Evolutionary conservation across 2,329 filamentous ascomycete genomes (phyloP).

Genomic region (Aspergillus pseudoglaucus): DNA sequence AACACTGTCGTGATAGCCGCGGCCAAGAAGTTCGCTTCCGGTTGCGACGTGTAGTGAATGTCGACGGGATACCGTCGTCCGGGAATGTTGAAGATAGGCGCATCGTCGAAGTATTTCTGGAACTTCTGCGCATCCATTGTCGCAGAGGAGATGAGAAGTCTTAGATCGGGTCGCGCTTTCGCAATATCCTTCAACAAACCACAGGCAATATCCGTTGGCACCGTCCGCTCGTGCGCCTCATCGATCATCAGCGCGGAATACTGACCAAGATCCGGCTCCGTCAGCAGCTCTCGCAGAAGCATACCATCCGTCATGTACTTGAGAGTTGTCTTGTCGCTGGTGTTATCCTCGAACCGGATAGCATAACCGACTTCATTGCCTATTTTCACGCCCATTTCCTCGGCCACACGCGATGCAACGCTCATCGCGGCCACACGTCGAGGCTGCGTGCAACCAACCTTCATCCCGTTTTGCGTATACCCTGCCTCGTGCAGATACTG

Average conservation of each 20-base stretch:
- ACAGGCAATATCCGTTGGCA: slow-evolving; percentile 84
- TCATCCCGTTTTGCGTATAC: slow-evolving; percentile 75
- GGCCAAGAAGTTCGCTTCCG: slow-evolving; percentile 88
- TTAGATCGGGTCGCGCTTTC: slow-evolving; percentile 74
- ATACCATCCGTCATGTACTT: slow-evolving; percentile 99
- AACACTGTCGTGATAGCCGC: slow-evolving; percentile 91
- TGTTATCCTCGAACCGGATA: slow-evolving; percentile 90
- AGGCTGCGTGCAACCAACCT: slow-evolving; percentile 89
- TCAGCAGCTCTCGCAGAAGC: slow-evolving; percentile 82
- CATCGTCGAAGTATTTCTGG: slow-evolving; percentile 81
- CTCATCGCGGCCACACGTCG: slow-evolving; percentile 95
- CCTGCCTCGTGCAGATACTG: slow-evolving; percentile 91
- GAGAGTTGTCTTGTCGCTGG: slow-evolving; percentile 80
- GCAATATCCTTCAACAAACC: slow-evolving; percentile 85
- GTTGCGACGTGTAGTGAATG: slow-evolving; percentile 81
- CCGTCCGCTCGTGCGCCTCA: slow-evolving; percentile 89
- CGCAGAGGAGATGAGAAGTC: slow-evolving; percentile 85
- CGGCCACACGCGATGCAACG: slow-evolving; percentile 89
- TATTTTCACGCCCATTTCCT: slow-evolving; percentile 84
- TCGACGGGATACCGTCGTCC: slow-evolving; percentile 84
- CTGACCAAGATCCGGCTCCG: slow-evolving; percentile 71
- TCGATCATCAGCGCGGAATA: slow-evolving; percentile 95
- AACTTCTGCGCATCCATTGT: slow-evolving; percentile 95
- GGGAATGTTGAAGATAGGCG: slow-evolving; percentile 90
- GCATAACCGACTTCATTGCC: slow-evolving; percentile 91